Conservation (phyloP, 352 stramenopile genomes). For the Phytophthora brassicae region DNA sequence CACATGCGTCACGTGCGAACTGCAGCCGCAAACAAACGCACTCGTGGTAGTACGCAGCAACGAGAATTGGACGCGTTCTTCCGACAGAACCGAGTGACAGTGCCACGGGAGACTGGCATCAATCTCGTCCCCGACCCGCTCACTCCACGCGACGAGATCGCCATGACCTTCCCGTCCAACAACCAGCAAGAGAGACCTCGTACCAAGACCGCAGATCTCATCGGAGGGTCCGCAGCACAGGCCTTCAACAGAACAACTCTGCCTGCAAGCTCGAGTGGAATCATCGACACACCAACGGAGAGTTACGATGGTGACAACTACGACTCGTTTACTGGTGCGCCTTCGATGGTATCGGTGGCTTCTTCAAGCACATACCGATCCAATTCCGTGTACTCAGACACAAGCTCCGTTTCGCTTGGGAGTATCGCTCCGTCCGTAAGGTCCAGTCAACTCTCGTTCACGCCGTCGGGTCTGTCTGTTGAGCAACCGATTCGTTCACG, state of each 20-base stretch:
- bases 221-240: constrained; percentile 17
- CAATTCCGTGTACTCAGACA: constrained; percentile 19
- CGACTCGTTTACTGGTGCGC: constrained; percentile 31
- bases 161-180: constrained; percentile 28
- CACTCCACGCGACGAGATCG: constrained; percentile 41
- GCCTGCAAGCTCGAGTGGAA: constrained; percentile 4
- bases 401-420: constrained; percentile 21
- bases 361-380: constrained; percentile 7
- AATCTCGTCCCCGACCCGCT: constrained; percentile 35
- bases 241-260: constrained; percentile 24
- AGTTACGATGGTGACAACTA: constrained; percentile 25
- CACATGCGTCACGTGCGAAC: constrained; percentile 39
- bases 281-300: constrained; percentile 32
- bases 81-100: constrained; percentile 45
- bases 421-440: constrained; percentile 21
- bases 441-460: constrained; percentile 10
- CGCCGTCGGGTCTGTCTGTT: background rate
- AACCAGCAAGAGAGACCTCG: background rate
- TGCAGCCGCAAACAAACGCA: constrained; percentile 27
- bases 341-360: constrained; percentile 9
- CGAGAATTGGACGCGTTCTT: constrained; percentile 59
- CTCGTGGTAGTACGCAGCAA: constrained; percentile 41
- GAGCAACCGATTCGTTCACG: background rate
- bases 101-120: constrained; percentile 21
- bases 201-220: constrained; percentile 15